phyloP scores from a whole-genome alignment of 2,329 filamentous ascomycete species.

The Bipolaris bicolor region DNA sequence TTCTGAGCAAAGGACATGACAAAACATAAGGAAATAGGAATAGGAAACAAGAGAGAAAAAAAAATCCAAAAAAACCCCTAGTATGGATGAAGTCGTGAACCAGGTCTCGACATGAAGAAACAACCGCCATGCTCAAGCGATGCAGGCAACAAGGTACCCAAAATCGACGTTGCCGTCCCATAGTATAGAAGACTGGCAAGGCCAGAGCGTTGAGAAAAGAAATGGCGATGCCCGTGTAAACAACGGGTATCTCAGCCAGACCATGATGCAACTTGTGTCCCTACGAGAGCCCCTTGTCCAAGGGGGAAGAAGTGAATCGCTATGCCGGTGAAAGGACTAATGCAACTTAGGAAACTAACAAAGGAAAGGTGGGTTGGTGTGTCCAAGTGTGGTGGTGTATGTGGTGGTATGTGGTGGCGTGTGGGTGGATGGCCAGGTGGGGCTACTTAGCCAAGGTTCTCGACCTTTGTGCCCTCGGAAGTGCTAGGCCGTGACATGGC shows the following conservation, averaged over 20 bases:
- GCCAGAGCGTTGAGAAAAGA: constrained; percentile 28
- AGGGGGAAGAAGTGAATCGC: constrained; percentile 40
- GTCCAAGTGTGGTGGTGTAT: neutral
- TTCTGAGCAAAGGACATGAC: neutral
- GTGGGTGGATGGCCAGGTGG: neutral
- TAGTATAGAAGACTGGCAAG: constrained; percentile 34
- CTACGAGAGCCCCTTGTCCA: constrained; percentile 28
- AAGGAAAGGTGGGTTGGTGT: constrained; percentile 25
- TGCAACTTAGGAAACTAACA: constrained; percentile 37
- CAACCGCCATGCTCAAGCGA: constrained; percentile 42
- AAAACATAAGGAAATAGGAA: constrained; percentile 3
- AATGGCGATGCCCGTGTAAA: constrained; percentile 34
- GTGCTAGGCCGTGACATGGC: constrained; percentile 45
- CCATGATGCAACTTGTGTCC: constrained; percentile 46
- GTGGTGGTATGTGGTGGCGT: constrained; percentile 10
- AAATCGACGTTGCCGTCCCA: constrained; percentile 45
- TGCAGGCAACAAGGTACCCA: constrained; percentile 16
- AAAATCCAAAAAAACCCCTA: constrained; percentile 13
- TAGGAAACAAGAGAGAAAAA: constrained; percentile 23
- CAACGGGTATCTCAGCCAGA: constrained; percentile 34
- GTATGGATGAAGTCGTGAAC: constrained; percentile 19
- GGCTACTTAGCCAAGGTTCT: constrained; percentile 32
- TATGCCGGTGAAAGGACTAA: constrained; percentile 41
- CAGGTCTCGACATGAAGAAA: constrained; percentile 27
- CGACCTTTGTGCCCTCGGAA: constrained; percentile 42